These are phyloP conservation scores for Coemansia sp. DNA, from an alignment of 192 early-diverging fungal genomes.

Conservation along the genomic window DNA sequence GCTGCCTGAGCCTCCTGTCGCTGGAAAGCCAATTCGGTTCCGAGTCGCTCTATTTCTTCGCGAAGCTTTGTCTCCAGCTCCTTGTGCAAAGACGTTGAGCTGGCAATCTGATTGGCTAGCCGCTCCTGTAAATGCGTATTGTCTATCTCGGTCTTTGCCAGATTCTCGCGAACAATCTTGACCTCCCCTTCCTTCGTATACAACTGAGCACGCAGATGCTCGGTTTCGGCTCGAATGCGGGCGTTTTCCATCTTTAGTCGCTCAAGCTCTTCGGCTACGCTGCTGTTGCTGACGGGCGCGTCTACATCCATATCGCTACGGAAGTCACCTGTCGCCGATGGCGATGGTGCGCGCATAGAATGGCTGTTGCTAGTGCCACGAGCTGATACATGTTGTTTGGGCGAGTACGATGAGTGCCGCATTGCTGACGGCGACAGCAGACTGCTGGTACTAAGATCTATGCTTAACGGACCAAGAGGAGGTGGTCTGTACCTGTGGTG, in stretches of 20 bases:
- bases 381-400: neutral
- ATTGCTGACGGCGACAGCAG: neutral
- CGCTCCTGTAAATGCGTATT: conserved; percentile 54
- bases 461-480: neutral
- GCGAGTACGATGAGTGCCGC: conserved; percentile 5
- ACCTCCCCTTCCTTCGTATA: conserved; percentile 54
- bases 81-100: conserved; percentile 4
- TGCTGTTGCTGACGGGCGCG: neutral
- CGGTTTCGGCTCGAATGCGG: conserved; percentile 23
- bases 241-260: conserved; percentile 35
- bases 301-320: neutral
- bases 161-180: conserved; percentile 48
- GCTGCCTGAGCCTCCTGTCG: conserved; percentile 40
- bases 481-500: neutral
- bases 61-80: conserved; percentile 15
- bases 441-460: neutral
- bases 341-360: no score
- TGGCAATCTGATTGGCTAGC: conserved; percentile 36
- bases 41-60: conserved; percentile 42
- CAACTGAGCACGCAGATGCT: conserved; percentile 35
- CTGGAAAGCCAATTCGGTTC: conserved; percentile 41
- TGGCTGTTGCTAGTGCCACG: neutral
- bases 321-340: no score
- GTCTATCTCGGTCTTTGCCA: conserved; percentile 51
- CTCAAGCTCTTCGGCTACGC: conserved; percentile 23